Evolutionary conservation across 1,139 yeast species (phyloP).

Genomic region (Kazachstania sp.): DNA sequence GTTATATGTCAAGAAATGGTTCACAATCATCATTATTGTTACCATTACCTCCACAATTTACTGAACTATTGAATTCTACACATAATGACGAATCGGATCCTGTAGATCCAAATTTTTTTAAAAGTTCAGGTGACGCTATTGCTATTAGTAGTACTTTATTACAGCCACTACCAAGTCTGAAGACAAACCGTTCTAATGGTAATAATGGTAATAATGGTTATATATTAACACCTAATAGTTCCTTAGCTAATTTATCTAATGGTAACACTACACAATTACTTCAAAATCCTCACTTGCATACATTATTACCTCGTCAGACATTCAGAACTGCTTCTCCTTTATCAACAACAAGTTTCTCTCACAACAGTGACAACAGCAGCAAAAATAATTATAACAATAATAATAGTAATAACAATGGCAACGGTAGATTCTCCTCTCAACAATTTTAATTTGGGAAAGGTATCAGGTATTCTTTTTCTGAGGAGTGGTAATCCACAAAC

Average conservation of each 20-base stretch:
- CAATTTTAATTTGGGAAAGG: too few relatives aligned
- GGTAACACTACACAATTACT: neutral
- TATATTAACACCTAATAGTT: constrained; percentile 12
- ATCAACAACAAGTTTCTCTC: neutral
- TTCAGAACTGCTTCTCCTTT: constrained; percentile 11
- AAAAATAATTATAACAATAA: neutral
- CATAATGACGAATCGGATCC: neutral
- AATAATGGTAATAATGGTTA: constrained; percentile 5
- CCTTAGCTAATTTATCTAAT: constrained; percentile 1
- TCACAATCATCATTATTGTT: constrained; percentile 13
- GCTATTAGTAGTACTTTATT: neutral
- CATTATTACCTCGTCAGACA: constrained; percentile 4
- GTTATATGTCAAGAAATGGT: constrained; percentile 19
- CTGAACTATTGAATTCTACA: constrained; percentile 1
- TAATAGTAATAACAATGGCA: neutral
- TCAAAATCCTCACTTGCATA: neutral
- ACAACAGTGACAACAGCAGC: neutral
- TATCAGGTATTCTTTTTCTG: too few relatives aligned
- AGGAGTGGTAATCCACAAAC: too few relatives aligned
- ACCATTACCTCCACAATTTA: constrained; percentile 11
- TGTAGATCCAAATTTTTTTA: constrained; percentile 1
- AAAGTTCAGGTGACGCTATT: neutral
- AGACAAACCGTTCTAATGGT: neutral
- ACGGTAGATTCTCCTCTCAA: too few relatives aligned
- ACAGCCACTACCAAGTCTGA: constrained; percentile 1